phyloP scores from a whole-genome alignment of 2,329 filamentous ascomycete genomes.

The Cercospora zeina region DNA sequence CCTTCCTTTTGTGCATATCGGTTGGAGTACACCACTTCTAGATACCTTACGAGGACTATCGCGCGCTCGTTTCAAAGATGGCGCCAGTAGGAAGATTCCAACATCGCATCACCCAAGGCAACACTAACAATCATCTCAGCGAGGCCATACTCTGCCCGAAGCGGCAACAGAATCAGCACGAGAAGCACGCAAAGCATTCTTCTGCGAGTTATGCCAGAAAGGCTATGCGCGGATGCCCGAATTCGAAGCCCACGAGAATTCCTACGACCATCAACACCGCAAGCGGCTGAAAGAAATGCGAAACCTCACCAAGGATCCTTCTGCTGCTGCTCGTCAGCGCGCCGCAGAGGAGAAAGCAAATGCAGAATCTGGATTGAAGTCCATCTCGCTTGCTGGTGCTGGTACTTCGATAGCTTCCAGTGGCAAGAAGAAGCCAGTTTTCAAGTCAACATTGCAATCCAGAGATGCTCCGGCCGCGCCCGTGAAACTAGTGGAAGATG shows the following conservation, averaged over 20 bases:
- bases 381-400: conserved; percentile 33
- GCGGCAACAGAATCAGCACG: conserved; percentile 63
- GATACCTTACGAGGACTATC: neutral
- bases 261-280: conserved; percentile 94
- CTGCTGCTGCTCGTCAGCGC: conserved; percentile 63
- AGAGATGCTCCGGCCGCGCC: neutral
- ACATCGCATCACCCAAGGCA: neutral
- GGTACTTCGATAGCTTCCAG: neutral
- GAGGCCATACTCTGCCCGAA: conserved; percentile 35
- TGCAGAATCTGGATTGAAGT: conserved; percentile 62
- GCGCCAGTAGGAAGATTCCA: conserved; percentile 10
- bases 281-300: conserved; percentile 84
- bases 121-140: conserved; percentile 27
- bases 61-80: neutral
- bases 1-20: neutral
- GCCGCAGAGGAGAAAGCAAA: conserved; percentile 59
- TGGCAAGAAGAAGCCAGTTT: conserved; percentile 37
- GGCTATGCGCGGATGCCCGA: conserved; percentile 94
- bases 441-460: conserved; percentile 34
- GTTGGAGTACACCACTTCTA: neutral
- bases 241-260: conserved; percentile 89
- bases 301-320: conserved; percentile 72
- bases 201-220: conserved; percentile 85
- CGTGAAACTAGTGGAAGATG: neutral
- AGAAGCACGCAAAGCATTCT: conserved; percentile 76